Percentiles rank a stretch among this genome's conserved stretches.
phyloP scores from a whole-genome alignment of 305 asterid genomes.

The Fraxinus ornus region DNA sequence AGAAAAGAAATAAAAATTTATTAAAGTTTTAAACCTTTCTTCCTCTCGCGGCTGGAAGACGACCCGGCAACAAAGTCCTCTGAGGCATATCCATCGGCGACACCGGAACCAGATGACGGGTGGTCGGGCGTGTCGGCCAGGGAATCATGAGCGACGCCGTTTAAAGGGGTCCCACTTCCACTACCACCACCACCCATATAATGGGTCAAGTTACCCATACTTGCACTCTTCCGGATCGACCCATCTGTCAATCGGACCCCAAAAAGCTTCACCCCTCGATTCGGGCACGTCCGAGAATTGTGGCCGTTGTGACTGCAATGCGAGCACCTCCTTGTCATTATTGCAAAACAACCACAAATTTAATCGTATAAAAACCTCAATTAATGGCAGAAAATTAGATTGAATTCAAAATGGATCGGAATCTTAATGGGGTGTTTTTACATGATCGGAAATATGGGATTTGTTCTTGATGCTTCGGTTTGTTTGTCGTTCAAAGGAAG shows the following conservation, averaged over 20 bases:
- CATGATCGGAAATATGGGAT: slow-evolving; percentile 34
- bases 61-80: slow-evolving; percentile 97
- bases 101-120: slow-evolving; percentile 58
- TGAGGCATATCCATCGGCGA: slow-evolving; percentile 87
- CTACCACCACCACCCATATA: slow-evolving; percentile 48
- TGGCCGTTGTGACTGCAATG: slow-evolving; percentile 99
- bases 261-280: slow-evolving; percentile 92
- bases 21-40: slow-evolving; percentile 53
- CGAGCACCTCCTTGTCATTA: slow-evolving; percentile 95
- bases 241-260: slow-evolving; percentile 99
- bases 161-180: slow-evolving; percentile 53
- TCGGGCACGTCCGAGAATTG: slow-evolving; percentile 94
- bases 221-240: slow-evolving; percentile 93
- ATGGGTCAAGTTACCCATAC: slow-evolving; percentile 98
- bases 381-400: neutral
- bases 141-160: slow-evolving; percentile 65
- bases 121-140: slow-evolving; percentile 88
- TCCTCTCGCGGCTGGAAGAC: slow-evolving; percentile 87
- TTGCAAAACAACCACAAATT: neutral
- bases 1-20: neutral
- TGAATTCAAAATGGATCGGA: slow-evolving; percentile 8
- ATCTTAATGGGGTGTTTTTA: slow-evolving; percentile 15
- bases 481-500: slow-evolving; percentile 16
- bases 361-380: neutral
- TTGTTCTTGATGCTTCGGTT: slow-evolving; percentile 19